Evolutionary conservation across 495 filamentous ascomycete species (phyloP).

Genomic region (Penicillium angulare): DNA sequence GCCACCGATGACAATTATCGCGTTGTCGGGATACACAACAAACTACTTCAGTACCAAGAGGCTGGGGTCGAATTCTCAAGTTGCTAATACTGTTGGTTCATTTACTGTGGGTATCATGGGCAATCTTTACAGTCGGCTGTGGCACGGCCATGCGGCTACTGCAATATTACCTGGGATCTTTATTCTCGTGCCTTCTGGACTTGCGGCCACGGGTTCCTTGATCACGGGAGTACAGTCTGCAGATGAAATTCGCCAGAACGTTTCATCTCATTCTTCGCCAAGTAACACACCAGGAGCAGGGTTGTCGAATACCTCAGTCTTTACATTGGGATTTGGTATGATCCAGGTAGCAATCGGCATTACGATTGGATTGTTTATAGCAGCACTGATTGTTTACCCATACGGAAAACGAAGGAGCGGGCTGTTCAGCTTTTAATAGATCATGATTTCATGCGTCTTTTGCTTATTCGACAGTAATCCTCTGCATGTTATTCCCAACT

Average conservation of each 20-base stretch:
- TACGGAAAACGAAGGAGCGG: conserved; percentile 83
- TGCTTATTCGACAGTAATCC: no score
- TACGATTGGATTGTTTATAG: conserved; percentile 81
- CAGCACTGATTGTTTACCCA: conserved; percentile 81
- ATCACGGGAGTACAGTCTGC: conserved; percentile 75
- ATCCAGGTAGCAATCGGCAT: conserved; percentile 90
- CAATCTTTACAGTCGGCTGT: conserved; percentile 77
- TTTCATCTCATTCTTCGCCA: conserved; percentile 20
- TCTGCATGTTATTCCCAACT: no score
- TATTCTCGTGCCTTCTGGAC: conserved; percentile 81
- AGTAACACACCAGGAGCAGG: conserved; percentile 15
- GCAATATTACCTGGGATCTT: conserved; percentile 88
- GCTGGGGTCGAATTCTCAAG: conserved; percentile 73
- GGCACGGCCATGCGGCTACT: conserved; percentile 78
- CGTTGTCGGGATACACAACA: conserved; percentile 74
- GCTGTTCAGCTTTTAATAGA: conserved; percentile 70
- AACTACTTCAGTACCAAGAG: conserved; percentile 71
- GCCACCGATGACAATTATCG: conserved; percentile 78
- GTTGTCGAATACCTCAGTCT: conserved; percentile 18
- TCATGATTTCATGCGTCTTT: not conserved
- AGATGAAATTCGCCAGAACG: conserved; percentile 63
- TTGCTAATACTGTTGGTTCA: conserved; percentile 79
- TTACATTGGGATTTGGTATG: conserved; percentile 37
- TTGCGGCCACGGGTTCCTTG: conserved; percentile 76
- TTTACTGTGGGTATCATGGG: conserved; percentile 78